Conservation (phyloP, 345 rosid genomes). For the Acer campestre region DNA sequence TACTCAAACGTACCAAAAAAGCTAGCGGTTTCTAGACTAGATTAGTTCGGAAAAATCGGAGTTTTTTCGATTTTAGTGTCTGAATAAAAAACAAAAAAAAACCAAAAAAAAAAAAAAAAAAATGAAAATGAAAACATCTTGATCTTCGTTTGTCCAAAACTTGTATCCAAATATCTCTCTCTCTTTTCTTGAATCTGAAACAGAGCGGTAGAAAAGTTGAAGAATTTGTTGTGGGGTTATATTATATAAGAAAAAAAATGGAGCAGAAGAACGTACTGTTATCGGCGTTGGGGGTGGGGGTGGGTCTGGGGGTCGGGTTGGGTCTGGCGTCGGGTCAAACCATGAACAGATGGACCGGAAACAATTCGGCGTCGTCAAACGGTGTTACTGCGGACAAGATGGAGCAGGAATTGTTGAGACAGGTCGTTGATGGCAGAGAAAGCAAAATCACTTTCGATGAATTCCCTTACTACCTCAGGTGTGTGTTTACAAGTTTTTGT, state of each 20-base stretch:
- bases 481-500: background rate
- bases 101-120: background rate
- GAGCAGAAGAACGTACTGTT: conserved; percentile 55
- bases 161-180: background rate
- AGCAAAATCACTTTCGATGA: conserved; percentile 64
- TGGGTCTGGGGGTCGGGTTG: conserved; percentile 61
- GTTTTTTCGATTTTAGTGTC: background rate
- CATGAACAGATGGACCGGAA: conserved; percentile 53
- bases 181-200: background rate
- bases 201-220: background rate
- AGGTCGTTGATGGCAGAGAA: conserved; percentile 62
- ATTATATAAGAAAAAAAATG: conserved; percentile 25
- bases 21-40: background rate
- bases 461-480: conserved; percentile 79
- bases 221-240: background rate
- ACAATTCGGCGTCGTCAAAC: conserved; percentile 9
- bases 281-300: conserved; percentile 68
- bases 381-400: conserved; percentile 38
- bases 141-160: background rate
- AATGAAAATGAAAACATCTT: background rate
- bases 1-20: background rate
- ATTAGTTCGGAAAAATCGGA: background rate
- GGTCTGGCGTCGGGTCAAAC: conserved; percentile 61
- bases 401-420: conserved; percentile 61
- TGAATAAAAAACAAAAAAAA: background rate